Evolutionary conservation across 2,329 filamentous ascomycete genomes (phyloP), one percentile per base, ranked within the genome.

Genomic region (Xylariaceae sp.): DNA sequence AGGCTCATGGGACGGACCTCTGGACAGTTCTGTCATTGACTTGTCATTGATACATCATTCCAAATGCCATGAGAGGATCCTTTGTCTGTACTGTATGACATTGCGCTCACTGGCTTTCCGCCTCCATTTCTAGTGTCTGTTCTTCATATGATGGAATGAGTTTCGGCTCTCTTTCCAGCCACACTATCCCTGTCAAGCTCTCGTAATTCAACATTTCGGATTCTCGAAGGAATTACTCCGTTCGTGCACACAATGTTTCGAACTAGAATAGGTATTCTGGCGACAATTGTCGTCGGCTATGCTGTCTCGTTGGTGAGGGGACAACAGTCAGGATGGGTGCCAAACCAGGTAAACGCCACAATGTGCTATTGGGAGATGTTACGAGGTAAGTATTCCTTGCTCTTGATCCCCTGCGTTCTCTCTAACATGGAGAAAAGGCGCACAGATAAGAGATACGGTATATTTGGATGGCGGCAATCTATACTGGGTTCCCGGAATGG

Each of bases 401-500:
- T 22, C 4, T 29, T 33, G 7, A n/a, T n/a, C n/a, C n/a, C n/a
- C n/a, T n/a, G n/a, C n/a, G 19, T 23, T 10, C 29, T 14, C 22
- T 17, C 8, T 29, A 12, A 6, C 6, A 19, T n/a, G 23, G 12
- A 29, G 4, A 12, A 33, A 16, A 55, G 53, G 45, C 29, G 48
- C 53, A n/a, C 51, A 50, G 40, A 10, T 55, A 4, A 74, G 74
- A 34, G 80, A 86, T 55, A 81, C 74, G 2, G 65, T 85, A 14
- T 86, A 84, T 57, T 62, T 87, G 19, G 82, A 87, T 59, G 83
- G 83, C 29, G 83, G 83, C 3, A 51, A 60, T 34, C 60, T 83
- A 10, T 70, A 51, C 48, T 85, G 82, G 80, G 51, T 65, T 25
- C 70, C 72, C 3, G 73, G 73, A 10, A 55, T 77, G 40, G 61